These are phyloP conservation scores for Aspergillus pseudonomiae DNA, from an alignment of 2,329 filamentous ascomycete genomes.

Conservation along the genomic window DNA sequence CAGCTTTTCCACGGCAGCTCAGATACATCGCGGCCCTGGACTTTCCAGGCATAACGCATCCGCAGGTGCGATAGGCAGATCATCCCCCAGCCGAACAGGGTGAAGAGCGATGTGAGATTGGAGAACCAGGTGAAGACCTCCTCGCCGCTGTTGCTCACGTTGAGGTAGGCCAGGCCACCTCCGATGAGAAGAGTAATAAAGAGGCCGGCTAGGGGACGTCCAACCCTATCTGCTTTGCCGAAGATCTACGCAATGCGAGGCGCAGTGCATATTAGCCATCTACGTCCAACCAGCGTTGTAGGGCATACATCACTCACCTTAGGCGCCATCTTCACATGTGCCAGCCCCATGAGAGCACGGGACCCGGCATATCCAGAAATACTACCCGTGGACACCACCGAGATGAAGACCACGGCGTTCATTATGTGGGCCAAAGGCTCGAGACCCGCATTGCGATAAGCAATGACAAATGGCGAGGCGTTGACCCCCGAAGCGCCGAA, in stretches of 20 bases:
- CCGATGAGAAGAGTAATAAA: slow-evolving; percentile 70
- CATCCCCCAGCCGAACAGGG: slow-evolving; percentile 49
- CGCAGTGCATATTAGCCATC: neutral
- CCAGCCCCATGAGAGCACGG: slow-evolving; percentile 49
- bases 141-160: slow-evolving; percentile 45
- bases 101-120: slow-evolving; percentile 50
- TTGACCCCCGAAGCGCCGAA: slow-evolving; percentile 48
- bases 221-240: slow-evolving; percentile 36
- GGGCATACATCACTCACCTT: slow-evolving; percentile 21
- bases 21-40: slow-evolving; percentile 39
- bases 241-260: slow-evolving; percentile 22
- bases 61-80: slow-evolving; percentile 50
- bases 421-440: slow-evolving; percentile 50
- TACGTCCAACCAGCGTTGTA: neutral
- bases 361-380: slow-evolving; percentile 49
- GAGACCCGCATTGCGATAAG: slow-evolving; percentile 46
- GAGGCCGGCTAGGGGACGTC: slow-evolving; percentile 54
- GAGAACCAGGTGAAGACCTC: slow-evolving; percentile 54
- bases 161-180: slow-evolving; percentile 53
- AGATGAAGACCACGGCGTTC: slow-evolving; percentile 54
- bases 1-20: slow-evolving; percentile 50
- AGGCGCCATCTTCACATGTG: slow-evolving; percentile 49
- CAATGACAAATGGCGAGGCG: slow-evolving; percentile 49
- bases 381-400: slow-evolving; percentile 49
- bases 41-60: slow-evolving; percentile 47